Conservation (phyloP, 1,284 basidiomycete genomes). For the Chiua sp. region DNA sequence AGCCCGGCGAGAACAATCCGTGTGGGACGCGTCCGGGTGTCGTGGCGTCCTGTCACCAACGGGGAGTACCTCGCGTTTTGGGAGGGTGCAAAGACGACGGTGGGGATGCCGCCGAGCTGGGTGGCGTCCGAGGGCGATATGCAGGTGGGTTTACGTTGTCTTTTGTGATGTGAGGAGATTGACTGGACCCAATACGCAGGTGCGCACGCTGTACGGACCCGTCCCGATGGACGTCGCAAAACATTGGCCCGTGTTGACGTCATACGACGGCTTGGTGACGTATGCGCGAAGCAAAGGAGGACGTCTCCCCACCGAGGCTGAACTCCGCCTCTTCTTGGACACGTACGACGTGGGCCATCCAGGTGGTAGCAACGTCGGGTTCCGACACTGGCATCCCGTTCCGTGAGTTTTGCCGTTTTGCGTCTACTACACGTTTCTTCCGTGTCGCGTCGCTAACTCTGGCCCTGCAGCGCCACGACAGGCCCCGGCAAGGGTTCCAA, state of each 20-base stretch:
- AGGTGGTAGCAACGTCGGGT: constrained; percentile 77
- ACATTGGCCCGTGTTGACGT: constrained; percentile 87
- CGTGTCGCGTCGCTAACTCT: too few relatives aligned
- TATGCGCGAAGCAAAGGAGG: constrained; percentile 83
- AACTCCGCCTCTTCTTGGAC: constrained; percentile 80
- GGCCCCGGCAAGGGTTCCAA: constrained; percentile 74
- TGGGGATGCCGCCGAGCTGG: constrained; percentile 66
- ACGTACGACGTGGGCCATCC: constrained; percentile 63
- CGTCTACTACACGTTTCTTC: too few relatives aligned
- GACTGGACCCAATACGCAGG: constrained; percentile 35
- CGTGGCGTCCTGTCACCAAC: constrained; percentile 88
- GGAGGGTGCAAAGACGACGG: constrained; percentile 37
- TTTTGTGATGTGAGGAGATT: not conserved
- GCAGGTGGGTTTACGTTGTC: constrained; percentile 45
- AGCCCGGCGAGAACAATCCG: constrained; percentile 66
- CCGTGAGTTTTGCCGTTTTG: constrained; percentile 62
- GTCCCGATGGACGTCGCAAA: constrained; percentile 73
- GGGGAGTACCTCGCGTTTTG: constrained; percentile 72
- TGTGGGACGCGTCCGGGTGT: constrained; percentile 73
- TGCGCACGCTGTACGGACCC: constrained; percentile 84
- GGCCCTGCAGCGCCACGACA: constrained; percentile 58
- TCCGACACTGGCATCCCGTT: constrained; percentile 91
- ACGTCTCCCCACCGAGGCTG: constrained; percentile 84
- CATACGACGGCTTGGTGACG: constrained; percentile 75
- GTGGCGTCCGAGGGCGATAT: constrained; percentile 50